Evolutionary conservation across 2,329 filamentous ascomycete genomes (phyloP), one percentile per base, ranked within the genome.

Genomic region (Xylaria sp.): DNA sequence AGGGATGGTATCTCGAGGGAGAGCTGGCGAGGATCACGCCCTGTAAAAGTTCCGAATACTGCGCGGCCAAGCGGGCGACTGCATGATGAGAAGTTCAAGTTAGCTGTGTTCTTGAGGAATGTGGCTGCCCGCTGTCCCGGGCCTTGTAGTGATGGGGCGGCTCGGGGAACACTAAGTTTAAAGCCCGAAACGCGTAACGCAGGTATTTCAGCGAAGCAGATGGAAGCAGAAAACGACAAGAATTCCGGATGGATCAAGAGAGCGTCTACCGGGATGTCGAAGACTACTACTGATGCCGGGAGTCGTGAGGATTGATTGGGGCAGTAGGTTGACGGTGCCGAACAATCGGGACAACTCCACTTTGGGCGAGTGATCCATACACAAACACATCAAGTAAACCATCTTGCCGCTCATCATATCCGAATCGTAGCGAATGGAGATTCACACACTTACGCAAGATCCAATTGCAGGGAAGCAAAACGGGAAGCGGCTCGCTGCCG

Each of bases 1-100:
- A 41, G 39, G 48, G 45, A 37, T 48, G 26, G 42, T 54, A 20
- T 54, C 50, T 57, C 56, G 54, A 56, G 34, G 22, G 17, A 52
- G 7, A 11, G 44, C 44, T 48, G 48, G 46, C 22, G 24, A 50
- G 57, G 56, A 20, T 57, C 40, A 51, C 24, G 50, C 50, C 57
- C 52, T 60, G 54, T 58, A 54, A 48, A 59, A 22, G 48, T 24
- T 55, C 39, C 52, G 42, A 40, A 48, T 62, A 62, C 56, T 60
- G 66, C 56, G 54, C 61, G 56, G 67, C 56, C 54, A 61, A 49
- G 59, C 66, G 70, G 69, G 57, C 60, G 63, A 68, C 74, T 76
- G 71, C 72, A 74, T 72, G 57, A 59, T 56, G 58, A 66, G 57
- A 58, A 56, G 48, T 59, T 57, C 57, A 62, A 60, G 66, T 73